These are phyloP conservation scores for Primulina tabacum DNA, from an alignment of 257 asterid genomes.

Conservation along the genomic window DNA sequence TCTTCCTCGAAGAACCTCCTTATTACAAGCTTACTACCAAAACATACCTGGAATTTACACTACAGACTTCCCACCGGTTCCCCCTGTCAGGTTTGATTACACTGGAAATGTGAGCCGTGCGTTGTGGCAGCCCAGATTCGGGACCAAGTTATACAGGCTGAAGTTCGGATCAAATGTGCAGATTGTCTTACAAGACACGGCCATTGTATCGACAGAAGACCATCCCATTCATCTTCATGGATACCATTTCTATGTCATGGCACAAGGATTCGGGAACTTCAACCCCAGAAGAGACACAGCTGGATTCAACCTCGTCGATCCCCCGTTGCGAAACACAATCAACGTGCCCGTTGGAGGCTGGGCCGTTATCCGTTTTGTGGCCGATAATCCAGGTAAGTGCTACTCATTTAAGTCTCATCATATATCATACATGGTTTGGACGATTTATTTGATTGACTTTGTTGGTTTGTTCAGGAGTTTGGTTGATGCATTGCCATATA, in stretches of 20 bases:
- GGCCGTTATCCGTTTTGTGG: slow-evolving; percentile 59
- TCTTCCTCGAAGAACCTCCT: slow-evolving; percentile 41
- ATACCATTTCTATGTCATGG: slow-evolving; percentile 62
- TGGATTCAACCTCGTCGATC: slow-evolving; percentile 57
- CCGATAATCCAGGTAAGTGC: slow-evolving; percentile 63
- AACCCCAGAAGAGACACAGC: slow-evolving; percentile 40
- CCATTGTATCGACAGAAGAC: slow-evolving; percentile 56
- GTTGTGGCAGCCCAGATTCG: slow-evolving; percentile 50
- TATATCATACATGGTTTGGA: background rate
- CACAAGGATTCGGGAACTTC: slow-evolving; percentile 67
- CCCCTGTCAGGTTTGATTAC: slow-evolving; percentile 50
- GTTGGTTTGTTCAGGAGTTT: slow-evolving; percentile 44
- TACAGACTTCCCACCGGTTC: slow-evolving; percentile 51
- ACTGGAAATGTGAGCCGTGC: slow-evolving; percentile 53
- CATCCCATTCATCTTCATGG: slow-evolving; percentile 70
- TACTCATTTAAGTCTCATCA: background rate
- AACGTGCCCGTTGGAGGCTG: slow-evolving; percentile 69
- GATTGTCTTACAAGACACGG: slow-evolving; percentile 59
- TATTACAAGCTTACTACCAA: slow-evolving; percentile 60
- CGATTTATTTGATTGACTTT: background rate
- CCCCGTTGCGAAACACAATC: slow-evolving; percentile 56
- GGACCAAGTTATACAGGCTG: slow-evolving; percentile 51
- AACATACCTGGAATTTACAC: slow-evolving; percentile 50
- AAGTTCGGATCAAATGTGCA: slow-evolving; percentile 51
- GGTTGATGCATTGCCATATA: slow-evolving; percentile 78